These are phyloP conservation scores for Venturia effusa DNA, from an alignment of 2,329 filamentous ascomycete species.

Conservation along the genomic window DNA sequence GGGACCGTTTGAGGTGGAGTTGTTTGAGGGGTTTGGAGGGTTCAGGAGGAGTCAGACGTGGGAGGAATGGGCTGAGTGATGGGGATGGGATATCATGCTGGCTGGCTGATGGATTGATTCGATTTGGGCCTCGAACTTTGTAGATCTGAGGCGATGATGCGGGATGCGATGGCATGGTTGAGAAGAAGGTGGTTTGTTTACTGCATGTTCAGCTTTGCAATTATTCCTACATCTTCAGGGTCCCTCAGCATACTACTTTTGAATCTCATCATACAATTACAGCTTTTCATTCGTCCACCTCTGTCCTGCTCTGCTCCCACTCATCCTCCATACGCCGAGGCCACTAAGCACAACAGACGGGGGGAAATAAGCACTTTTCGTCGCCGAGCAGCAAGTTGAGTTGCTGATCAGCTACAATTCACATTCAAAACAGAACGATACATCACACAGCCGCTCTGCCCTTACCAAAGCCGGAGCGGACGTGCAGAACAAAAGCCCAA, in stretches of 20 bases:
- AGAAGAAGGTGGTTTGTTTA: too few species aligned
- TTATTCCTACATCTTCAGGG: too few species aligned
- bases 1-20: neutral
- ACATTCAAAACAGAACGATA: neutral
- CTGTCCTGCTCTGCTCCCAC: neutral
- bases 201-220: too few species aligned
- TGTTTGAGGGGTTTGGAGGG: neutral
- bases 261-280: too few species aligned
- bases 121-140: too few species aligned
- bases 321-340: neutral
- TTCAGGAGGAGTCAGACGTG: neutral
- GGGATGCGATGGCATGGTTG: too few species aligned
- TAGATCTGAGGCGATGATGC: too few species aligned
- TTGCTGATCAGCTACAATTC: neutral
- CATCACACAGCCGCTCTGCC: neutral
- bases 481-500: neutral
- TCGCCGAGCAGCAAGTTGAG: conserved; percentile 9
- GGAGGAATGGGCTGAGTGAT: neutral
- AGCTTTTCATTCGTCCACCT: too few species aligned
- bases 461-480: neutral
- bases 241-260: too few species aligned
- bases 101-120: too few species aligned
- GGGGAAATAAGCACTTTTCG: neutral
- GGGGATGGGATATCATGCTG: neutral
- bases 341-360: neutral